Evolutionary conservation across 1,284 basidiomycete species (phyloP).

Genomic region (Cryptococcus wingfieldii): DNA sequence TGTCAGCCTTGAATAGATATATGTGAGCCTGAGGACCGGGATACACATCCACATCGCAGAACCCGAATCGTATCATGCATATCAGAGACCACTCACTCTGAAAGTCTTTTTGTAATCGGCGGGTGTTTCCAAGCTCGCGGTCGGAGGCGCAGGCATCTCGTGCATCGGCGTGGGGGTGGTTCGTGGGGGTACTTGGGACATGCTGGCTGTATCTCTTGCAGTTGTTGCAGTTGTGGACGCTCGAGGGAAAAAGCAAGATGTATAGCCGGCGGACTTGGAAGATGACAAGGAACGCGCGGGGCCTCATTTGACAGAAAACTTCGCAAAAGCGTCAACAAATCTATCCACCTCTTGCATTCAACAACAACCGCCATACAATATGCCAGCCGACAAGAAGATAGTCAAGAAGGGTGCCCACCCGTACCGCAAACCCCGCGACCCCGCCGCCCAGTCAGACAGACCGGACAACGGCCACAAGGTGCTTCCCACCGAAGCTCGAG

Average conservation of each 20-base stretch:
- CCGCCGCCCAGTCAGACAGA: neutral
- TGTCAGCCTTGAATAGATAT: neutral
- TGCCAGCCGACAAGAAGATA: slow-evolving; percentile 8
- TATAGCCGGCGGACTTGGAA: neutral
- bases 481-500: slow-evolving; percentile 27
- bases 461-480: slow-evolving; percentile 15
- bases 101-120: slow-evolving; percentile 45
- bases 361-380: neutral
- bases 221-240: neutral
- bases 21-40: neutral
- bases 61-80: neutral
- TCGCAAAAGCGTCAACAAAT: neutral
- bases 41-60: neutral
- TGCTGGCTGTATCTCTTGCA: slow-evolving; percentile 4
- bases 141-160: slow-evolving; percentile 34
- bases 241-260: neutral
- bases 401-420: slow-evolving; percentile 3
- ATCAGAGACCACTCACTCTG: slow-evolving; percentile 21
- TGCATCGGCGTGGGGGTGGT: slow-evolving; percentile 32
- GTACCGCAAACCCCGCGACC: slow-evolving; percentile 8
- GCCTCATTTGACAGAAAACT: neutral
- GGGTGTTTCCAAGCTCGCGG: slow-evolving; percentile 35
- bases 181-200: slow-evolving; percentile 45
- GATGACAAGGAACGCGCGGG: neutral
- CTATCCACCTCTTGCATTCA: neutral